Conservation (phyloP, 78 protist species). For the Diacronema lutheri region DNA sequence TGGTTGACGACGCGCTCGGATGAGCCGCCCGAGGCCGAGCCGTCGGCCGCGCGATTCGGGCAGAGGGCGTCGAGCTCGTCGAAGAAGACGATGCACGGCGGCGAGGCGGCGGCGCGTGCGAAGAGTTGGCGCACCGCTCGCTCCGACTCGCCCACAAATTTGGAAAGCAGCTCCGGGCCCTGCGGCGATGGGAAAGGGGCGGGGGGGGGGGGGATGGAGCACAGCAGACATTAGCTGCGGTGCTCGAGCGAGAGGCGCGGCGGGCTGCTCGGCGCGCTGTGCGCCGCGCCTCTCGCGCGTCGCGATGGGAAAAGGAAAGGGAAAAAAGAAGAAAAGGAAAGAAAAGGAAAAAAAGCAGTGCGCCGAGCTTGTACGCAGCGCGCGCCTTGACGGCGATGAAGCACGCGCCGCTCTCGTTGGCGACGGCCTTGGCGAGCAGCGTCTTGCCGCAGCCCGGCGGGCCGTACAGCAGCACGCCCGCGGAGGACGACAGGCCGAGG, state of each 20-base stretch:
- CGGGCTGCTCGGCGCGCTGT: no score
- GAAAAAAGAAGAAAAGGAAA: no score
- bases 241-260: no score
- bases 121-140: conserved; percentile 94
- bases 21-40: background rate
- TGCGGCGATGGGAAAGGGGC: background rate
- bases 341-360: no score
- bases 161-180: conserved; percentile 98
- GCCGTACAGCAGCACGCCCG: conserved; percentile 84
- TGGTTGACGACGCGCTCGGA: conserved; percentile 93
- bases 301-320: no score
- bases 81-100: conserved; percentile 98
- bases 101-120: conserved; percentile 77
- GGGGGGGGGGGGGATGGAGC: no score
- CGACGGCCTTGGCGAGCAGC: conserved; percentile 86
- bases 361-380: no score
- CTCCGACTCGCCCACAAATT: conserved; percentile 99
- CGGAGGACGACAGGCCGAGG: conserved; percentile 27
- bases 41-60: conserved; percentile 72
- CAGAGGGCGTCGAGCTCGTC: conserved; percentile 98
- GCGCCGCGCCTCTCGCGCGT: no score
- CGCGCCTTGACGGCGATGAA: conserved; percentile 87
- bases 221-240: no score
- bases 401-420: conserved; percentile 65
- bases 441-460: conserved; percentile 99